These are phyloP conservation scores for Apiospora rasikravindrae DNA, from an alignment of 2,329 filamentous ascomycete genomes.

Conservation along the genomic window DNA sequence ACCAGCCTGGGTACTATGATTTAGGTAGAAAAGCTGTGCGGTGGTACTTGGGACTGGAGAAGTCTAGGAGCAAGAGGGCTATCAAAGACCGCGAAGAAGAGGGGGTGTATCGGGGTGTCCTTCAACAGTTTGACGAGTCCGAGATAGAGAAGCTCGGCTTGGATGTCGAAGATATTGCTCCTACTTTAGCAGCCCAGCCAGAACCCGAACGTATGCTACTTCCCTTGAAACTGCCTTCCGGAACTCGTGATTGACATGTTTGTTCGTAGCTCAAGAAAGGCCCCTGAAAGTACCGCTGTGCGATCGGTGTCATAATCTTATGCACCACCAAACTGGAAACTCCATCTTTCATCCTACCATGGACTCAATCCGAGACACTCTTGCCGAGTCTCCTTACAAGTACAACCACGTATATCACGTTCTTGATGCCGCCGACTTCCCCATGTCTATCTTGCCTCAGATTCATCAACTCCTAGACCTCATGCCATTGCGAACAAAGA, in stretches of 20 bases:
- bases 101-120: slow-evolving; percentile 51
- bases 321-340: slow-evolving; percentile 74
- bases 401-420: slow-evolving; percentile 96
- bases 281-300: slow-evolving; percentile 66
- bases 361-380: slow-evolving; percentile 79
- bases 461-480: slow-evolving; percentile 73
- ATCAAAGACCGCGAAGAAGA: slow-evolving; percentile 44
- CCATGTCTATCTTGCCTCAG: slow-evolving; percentile 85
- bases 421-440: slow-evolving; percentile 94
- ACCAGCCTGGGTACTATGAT: slow-evolving; percentile 63
- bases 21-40: slow-evolving; percentile 55
- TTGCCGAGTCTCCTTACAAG: slow-evolving; percentile 86
- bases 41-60: slow-evolving; percentile 49
- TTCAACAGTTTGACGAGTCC: slow-evolving; percentile 48
- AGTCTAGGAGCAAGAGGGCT: slow-evolving; percentile 28
- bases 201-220: slow-evolving; percentile 22
- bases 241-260: slow-evolving; percentile 16
- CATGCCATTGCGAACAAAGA: slow-evolving; percentile 77
- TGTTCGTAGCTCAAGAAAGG: slow-evolving; percentile 20
- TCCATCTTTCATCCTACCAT: slow-evolving; percentile 83
- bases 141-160: slow-evolving; percentile 53
- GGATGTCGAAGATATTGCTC: slow-evolving; percentile 44
- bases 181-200: slow-evolving; percentile 34
- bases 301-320: slow-evolving; percentile 83
- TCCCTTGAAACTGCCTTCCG: background rate